Percentiles rank a stretch among this genome's conserved stretches.
These are phyloP conservation scores for Blastocystis hominis DNA, from an alignment of 352 stramenopile genomes.

Conservation along the genomic window DNA sequence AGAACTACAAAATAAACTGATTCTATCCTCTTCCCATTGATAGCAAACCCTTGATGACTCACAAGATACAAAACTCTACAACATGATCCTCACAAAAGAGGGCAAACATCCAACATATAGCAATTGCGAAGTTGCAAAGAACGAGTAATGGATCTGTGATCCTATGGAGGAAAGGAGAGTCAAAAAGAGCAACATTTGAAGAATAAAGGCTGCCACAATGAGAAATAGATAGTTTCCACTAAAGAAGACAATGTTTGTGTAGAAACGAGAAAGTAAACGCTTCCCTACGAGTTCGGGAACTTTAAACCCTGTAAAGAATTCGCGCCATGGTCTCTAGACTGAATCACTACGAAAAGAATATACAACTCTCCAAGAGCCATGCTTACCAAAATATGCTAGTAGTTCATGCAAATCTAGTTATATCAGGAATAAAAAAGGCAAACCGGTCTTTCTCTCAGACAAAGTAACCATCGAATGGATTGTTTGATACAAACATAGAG, in stretches of 20 bases:
- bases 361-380: too few relatives aligned
- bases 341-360: too few relatives aligned
- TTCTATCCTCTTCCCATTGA: not conserved
- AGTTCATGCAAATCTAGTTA: too few relatives aligned
- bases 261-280: not conserved
- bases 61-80: not conserved
- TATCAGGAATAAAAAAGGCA: too few relatives aligned
- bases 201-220: not conserved
- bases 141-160: constrained; percentile 3
- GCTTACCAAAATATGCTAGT: too few relatives aligned
- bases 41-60: not conserved
- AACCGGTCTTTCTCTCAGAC: too few relatives aligned
- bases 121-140: not conserved
- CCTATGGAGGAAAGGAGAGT: not conserved
- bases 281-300: not conserved
- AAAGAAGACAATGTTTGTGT: constrained; percentile 46
- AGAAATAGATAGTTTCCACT: constrained; percentile 30
- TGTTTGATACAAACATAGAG: too few relatives aligned
- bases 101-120: not conserved
- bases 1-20: not conserved
- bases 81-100: not conserved
- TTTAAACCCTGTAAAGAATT: constrained; percentile 43
- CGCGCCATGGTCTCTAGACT: constrained; percentile 34
- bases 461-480: too few relatives aligned
- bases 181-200: constrained; percentile 10